phyloP scores from a whole-genome alignment of 371 early-diverging fungal species.

The Mortierella sp. region DNA sequence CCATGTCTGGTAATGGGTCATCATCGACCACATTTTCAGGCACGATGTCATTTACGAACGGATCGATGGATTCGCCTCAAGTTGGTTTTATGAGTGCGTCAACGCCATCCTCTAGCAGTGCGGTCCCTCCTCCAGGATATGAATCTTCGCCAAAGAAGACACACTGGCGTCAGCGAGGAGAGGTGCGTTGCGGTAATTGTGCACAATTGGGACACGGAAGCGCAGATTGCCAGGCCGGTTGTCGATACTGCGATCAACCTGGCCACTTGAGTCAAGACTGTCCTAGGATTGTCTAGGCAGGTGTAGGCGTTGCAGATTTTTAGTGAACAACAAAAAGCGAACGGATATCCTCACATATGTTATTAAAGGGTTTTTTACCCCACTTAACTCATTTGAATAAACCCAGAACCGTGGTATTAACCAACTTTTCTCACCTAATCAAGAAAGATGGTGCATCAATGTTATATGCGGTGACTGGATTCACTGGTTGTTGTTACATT shows the following conservation, averaged over 20 bases:
- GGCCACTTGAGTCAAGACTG: constrained; percentile 55
- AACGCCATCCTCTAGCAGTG: constrained; percentile 11
- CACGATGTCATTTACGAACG: constrained; percentile 16
- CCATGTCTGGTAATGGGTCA: constrained; percentile 17
- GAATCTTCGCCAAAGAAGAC: constrained; percentile 47
- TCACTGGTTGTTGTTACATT: too few species aligned
- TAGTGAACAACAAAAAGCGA: too few species aligned
- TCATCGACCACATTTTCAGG: constrained; percentile 17
- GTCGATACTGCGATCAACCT: constrained; percentile 42
- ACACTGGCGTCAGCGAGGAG: constrained; percentile 56
- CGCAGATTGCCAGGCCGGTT: constrained; percentile 61
- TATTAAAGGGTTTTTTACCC: too few species aligned
- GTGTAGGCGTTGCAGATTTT: too few species aligned
- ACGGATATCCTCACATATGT: too few species aligned
- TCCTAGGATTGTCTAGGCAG: constrained; percentile 12
- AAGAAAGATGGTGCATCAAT: too few species aligned
- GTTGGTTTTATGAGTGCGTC: constrained; percentile 9
- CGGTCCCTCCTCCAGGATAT: constrained; percentile 21
- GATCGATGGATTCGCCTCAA: constrained; percentile 27
- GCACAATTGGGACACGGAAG: constrained; percentile 66
- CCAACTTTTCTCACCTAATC: too few species aligned
- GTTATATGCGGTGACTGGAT: too few species aligned
- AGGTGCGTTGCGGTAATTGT: constrained; percentile 65
- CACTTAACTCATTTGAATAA: too few species aligned
- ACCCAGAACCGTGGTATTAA: too few species aligned